A percentile compares a stretch with the other conserved stretches of the same genome.
phyloP scores from a whole-genome alignment of 2,329 filamentous ascomycete species.

The Aspergillus aculeatus region DNA sequence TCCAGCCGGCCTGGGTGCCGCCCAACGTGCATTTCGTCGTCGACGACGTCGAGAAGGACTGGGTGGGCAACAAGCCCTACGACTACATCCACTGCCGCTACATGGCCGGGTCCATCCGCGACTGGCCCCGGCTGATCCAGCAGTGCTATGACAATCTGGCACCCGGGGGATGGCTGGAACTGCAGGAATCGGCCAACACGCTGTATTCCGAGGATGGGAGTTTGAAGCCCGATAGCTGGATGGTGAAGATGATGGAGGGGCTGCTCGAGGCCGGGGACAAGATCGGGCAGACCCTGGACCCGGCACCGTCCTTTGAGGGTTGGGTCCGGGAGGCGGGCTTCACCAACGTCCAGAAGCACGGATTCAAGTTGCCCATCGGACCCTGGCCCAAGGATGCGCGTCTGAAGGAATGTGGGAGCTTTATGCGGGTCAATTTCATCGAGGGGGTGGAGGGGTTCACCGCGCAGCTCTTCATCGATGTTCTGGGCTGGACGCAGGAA shows the following conservation, averaged over 20 bases:
- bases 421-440: conserved; percentile 16
- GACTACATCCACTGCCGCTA: conserved; percentile 38
- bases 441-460: conserved; percentile 21
- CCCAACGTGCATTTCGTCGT: conserved; percentile 36
- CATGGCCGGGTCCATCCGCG: conserved; percentile 31
- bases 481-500: conserved; percentile 14
- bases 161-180: conserved; percentile 18
- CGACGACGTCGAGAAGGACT: conserved; percentile 35
- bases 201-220: conserved; percentile 17
- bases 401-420: conserved; percentile 18
- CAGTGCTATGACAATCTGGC: conserved; percentile 16
- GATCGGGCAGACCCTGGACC: conserved; percentile 18
- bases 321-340: conserved; percentile 17
- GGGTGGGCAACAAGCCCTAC: conserved; percentile 28
- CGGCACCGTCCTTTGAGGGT: conserved; percentile 14
- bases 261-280: conserved; percentile 12
- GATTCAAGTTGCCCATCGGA: conserved; percentile 15
- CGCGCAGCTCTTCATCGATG: conserved; percentile 13
- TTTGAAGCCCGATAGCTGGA: conserved; percentile 9
- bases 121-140: conserved; percentile 24
- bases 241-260: conserved; percentile 18
- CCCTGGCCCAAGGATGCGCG: conserved; percentile 16
- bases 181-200: conserved; percentile 15
- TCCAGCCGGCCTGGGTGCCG: conserved; percentile 39
- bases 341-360: conserved; percentile 2